Evolutionary conservation across 1,284 basidiomycete species (phyloP).

Genomic region (Apiotrichum mycotoxinovorans): DNA sequence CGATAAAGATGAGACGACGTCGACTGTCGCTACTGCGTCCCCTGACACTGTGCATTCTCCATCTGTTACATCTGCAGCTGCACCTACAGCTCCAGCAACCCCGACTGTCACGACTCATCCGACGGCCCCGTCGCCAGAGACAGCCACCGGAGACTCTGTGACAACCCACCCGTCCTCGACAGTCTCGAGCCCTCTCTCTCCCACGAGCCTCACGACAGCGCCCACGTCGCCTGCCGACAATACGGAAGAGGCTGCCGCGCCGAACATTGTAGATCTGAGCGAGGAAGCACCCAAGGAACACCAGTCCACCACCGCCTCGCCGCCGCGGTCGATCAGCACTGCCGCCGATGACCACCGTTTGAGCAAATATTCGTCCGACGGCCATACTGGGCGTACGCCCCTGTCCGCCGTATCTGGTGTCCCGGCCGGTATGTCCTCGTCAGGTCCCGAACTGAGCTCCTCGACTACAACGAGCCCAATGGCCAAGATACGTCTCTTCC

Average conservation of each 20-base stretch:
- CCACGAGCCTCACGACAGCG: background rate
- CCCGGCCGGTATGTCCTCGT: too few species aligned
- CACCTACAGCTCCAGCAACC: too few species aligned
- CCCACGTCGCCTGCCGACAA: background rate
- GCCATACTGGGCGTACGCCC: too few species aligned
- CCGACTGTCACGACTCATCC: too few species aligned
- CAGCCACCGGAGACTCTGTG: background rate
- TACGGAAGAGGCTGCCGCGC: background rate
- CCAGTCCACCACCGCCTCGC: too few species aligned
- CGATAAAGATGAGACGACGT: too few species aligned
- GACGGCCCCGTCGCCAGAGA: too few species aligned
- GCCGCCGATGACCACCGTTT: background rate
- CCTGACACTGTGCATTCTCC: background rate
- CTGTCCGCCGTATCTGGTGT: background rate
- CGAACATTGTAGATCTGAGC: background rate
- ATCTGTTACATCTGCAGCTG: too few species aligned
- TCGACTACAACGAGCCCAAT: background rate
- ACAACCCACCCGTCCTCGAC: background rate
- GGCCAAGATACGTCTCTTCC: slow-evolving; percentile 15
- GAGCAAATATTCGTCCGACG: background rate
- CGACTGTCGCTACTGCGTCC: background rate
- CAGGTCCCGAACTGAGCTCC: too few species aligned
- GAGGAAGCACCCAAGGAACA: background rate
- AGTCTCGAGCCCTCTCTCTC: background rate
- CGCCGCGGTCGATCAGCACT: background rate